These are phyloP conservation scores for Skeletonema potamos DNA, from an alignment of 108 stramenopile genomes.

Conservation along the genomic window DNA sequence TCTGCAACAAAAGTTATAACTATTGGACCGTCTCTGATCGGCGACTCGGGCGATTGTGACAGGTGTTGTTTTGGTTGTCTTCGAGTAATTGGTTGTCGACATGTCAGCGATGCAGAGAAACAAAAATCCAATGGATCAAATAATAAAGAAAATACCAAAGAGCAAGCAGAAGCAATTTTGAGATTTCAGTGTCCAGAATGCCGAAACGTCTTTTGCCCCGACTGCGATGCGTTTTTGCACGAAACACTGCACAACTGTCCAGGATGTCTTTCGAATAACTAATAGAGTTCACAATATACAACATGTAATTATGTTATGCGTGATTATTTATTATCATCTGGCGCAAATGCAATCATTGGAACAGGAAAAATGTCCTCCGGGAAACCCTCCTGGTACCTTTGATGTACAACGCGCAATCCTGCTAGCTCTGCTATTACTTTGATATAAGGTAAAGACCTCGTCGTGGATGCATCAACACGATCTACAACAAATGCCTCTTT, in stretches of 20 bases:
- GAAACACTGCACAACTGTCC: slow-evolving; percentile 94
- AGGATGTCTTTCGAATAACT: slow-evolving; percentile 57
- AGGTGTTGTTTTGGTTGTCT: slow-evolving; percentile 75
- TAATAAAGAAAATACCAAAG: slow-evolving; percentile 10
- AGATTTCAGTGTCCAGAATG: slow-evolving; percentile 88
- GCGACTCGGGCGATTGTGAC: slow-evolving; percentile 45
- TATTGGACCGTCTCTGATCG: slow-evolving; percentile 39
- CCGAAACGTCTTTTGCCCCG: slow-evolving; percentile 80
- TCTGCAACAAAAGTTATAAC: slow-evolving; percentile 31
- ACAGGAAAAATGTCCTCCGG: slow-evolving; percentile 90
- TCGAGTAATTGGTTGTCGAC: slow-evolving; percentile 49
- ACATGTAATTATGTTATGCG: too few relatives aligned
- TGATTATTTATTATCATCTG: background rate
- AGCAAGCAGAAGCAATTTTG: slow-evolving; percentile 32
- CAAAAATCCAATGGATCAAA: slow-evolving; percentile 4
- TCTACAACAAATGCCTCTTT: slow-evolving; percentile 83
- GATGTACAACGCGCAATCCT: slow-evolving; percentile 61
- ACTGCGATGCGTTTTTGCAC: slow-evolving; percentile 89
- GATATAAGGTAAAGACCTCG: slow-evolving; percentile 78
- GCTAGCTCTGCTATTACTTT: slow-evolving; percentile 69
- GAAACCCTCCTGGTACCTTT: slow-evolving; percentile 73
- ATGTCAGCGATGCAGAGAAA: background rate
- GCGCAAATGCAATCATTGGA: slow-evolving; percentile 75
- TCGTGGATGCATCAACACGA: slow-evolving; percentile 81
- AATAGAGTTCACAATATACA: background rate